These are phyloP conservation scores for Cytospora paraplurivora DNA, from an alignment of 2,329 filamentous ascomycete species.

Conservation along the genomic window DNA sequence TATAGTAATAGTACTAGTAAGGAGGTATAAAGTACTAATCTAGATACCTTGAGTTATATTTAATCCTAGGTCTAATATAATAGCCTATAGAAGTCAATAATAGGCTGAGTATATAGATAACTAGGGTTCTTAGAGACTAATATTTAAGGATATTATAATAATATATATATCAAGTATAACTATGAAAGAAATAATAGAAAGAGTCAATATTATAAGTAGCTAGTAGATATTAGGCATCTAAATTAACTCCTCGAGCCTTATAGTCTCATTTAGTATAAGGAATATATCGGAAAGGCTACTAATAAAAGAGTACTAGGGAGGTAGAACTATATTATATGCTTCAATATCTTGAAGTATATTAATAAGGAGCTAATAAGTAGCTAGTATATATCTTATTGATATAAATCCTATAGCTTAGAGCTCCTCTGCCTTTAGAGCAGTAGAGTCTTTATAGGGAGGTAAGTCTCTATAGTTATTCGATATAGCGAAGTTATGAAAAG, in stretches of 20 bases:
- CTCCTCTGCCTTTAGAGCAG: too few species aligned
- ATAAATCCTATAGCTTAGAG: too few species aligned
- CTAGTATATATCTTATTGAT: too few species aligned
- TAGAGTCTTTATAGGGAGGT: too few species aligned
- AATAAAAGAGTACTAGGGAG: background rate
- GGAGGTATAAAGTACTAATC: conserved; percentile 39
- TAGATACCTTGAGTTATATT: conserved; percentile 47
- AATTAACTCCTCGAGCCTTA: background rate
- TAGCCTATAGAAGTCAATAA: conserved; percentile 30
- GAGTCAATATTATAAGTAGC: conserved; percentile 41
- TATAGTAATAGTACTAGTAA: conserved; percentile 2
- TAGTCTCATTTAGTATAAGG: too few species aligned
- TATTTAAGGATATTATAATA: conserved; percentile 45
- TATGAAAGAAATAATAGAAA: conserved; percentile 45
- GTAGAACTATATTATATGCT: too few species aligned
- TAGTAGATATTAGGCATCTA: conserved; percentile 41
- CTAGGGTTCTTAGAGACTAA: conserved; percentile 31
- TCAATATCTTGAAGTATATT: too few species aligned
- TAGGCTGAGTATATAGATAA: background rate
- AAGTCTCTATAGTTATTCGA: too few species aligned
- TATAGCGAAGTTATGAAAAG: too few species aligned
- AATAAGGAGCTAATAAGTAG: too few species aligned
- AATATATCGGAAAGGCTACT: background rate
- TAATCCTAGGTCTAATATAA: conserved; percentile 41
- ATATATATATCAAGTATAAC: conserved; percentile 48